A percentile compares a stretch with the other conserved stretches of the same genome.
Conservation (phyloP, 805 yeast species). For the Teunomyces lycoperdinae region DNA sequence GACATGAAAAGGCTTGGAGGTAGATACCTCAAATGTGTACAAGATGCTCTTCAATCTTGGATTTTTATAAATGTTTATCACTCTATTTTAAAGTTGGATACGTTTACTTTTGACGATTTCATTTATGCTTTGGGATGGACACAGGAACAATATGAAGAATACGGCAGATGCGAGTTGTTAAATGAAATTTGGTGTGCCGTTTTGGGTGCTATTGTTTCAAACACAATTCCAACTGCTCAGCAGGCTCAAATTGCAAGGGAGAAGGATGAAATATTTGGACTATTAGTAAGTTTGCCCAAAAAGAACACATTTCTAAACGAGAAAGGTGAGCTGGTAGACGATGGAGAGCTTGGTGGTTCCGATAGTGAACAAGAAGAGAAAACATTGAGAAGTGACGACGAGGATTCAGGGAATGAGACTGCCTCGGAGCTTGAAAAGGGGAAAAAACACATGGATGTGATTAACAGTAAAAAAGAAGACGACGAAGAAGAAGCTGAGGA, state of each 20-base stretch:
- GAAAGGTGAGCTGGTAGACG: conserved; percentile 24
- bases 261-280: conserved; percentile 28
- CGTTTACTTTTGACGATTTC: conserved; percentile 79
- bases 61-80: conserved; percentile 69
- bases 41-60: conserved; percentile 68
- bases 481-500: conserved; percentile 22
- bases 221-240: conserved; percentile 23
- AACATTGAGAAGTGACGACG: conserved; percentile 21
- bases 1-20: conserved; percentile 12
- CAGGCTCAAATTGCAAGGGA: conserved; percentile 36
- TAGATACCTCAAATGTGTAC: conserved; percentile 17
- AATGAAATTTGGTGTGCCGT: conserved; percentile 70
- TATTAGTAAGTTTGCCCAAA: conserved; percentile 31
- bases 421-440: conserved; percentile 14
- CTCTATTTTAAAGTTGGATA: conserved; percentile 60
- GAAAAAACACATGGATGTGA: neutral
- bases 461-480: conserved; percentile 5
- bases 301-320: conserved; percentile 21
- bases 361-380: conserved; percentile 20
- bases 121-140: conserved; percentile 54
- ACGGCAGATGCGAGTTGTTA: conserved; percentile 49
- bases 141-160: conserved; percentile 32
- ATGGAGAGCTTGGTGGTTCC: conserved; percentile 19
- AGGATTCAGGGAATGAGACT: conserved; percentile 16
- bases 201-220: conserved; percentile 52